These are phyloP conservation scores for Pisolithus sp. DNA, from an alignment of 768 basidiomycete species.

Conservation along the genomic window DNA sequence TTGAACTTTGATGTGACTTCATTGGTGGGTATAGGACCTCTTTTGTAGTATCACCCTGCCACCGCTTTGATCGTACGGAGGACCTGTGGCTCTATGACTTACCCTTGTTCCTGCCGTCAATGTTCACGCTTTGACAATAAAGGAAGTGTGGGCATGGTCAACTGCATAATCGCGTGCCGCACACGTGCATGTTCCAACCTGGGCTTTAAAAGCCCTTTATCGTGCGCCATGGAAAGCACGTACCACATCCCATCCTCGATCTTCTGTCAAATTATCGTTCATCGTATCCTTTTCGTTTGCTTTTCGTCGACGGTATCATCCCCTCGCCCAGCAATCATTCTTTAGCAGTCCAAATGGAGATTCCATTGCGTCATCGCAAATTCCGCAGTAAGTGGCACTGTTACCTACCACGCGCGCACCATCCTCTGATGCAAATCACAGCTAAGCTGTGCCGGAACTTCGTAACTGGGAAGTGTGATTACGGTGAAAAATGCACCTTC, in stretches of 20 bases:
- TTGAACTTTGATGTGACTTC: too few relatives aligned
- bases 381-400: constrained; percentile 26
- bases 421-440: constrained; percentile 8
- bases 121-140: constrained; percentile 12
- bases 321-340: neutral
- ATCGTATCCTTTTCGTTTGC: too few relatives aligned
- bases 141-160: constrained; percentile 5
- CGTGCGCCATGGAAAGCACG: constrained; percentile 17
- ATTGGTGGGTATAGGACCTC: neutral
- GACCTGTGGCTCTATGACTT: constrained; percentile 10
- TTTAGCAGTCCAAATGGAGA: constrained; percentile 2
- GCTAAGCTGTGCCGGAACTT: constrained; percentile 35
- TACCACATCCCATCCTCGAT: constrained; percentile 7
- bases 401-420: neutral
- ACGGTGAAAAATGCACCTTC: constrained; percentile 34
- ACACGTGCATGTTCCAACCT: constrained; percentile 28
- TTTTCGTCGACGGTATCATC: neutral
- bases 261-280: too few relatives aligned
- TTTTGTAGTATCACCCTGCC: neutral
- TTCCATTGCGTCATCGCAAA: constrained; percentile 16
- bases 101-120: neutral
- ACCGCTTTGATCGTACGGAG: neutral
- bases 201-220: constrained; percentile 23
- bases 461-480: constrained; percentile 30
- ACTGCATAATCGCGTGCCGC: constrained; percentile 26